Base-by-base conservation (phyloP, 169 alveolate genomes). In the Miamiensis avidus region DNA sequence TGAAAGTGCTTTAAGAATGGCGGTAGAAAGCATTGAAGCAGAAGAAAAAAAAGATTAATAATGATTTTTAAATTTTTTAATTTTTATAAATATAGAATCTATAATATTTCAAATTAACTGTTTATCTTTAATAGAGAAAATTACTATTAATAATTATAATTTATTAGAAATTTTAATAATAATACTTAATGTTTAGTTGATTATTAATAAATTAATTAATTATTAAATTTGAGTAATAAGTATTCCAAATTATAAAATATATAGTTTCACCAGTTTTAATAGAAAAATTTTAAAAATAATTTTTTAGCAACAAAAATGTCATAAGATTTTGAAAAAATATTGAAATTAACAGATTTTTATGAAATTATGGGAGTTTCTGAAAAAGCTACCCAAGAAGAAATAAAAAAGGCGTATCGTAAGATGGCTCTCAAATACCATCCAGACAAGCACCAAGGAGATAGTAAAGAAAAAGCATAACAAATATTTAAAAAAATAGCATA, bases 401-500 rank as follows among this genome's bases (percentile, higher is more conserved):
- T 95, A 33, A 92, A 89, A 87, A 91, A 93, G 84, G 96, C 98
- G 30, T 95, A 95, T 82, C 83, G 93, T 84, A 93, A 91, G 81
- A 74, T 94, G 26, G 96, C 97, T 1, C 69, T 95, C 1, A 91
- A 93, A 81, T 95, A 95, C 76, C 95, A 94, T 81, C 92, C 94
- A 16, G 94, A 91, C 77, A 91, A 96, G 82, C 96, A 97, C 81
- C 93, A 93, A 49, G 94, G 20, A 49, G 69, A 93, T 34, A 92
- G 93, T 75, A 83, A 93, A 65, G 96, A 95, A 78, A 97, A 95
- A 74, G 98, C 98, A 0, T 94, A 94, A 75, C 96, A 91, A 91
- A 94, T 92, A 82, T 98, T 98, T 87, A 97, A 96, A 84, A 91
- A 94, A 78, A 95, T 98, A 32, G 93, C 97, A 65, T 98, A 96